A percentile compares a stretch with the other conserved stretches of the same genome.
Conservation (phyloP, 2,329 filamentous ascomycete species). For the Diaporthe eres region DNA sequence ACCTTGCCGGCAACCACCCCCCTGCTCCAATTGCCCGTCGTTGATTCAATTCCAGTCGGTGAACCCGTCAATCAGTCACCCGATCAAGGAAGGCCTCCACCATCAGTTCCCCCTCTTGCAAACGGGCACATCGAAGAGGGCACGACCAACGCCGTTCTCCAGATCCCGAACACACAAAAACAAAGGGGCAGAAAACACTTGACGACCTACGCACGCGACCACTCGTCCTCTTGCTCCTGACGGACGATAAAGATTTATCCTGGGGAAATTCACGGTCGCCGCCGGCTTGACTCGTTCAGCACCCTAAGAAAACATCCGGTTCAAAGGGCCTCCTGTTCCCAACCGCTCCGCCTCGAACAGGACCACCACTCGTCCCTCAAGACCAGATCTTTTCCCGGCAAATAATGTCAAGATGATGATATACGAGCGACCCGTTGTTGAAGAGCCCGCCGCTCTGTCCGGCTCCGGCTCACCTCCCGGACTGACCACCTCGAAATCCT, state of each 20-base stretch:
- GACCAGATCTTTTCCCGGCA: background rate
- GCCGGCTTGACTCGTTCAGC: slow-evolving; percentile 8
- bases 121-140: background rate
- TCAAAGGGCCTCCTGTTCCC: background rate
- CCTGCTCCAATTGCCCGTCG: slow-evolving; percentile 14
- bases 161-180: background rate
- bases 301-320: background rate
- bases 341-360: background rate
- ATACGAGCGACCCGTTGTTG: slow-evolving; percentile 53
- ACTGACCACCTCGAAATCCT: slow-evolving; percentile 87
- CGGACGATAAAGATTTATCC: background rate
- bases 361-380: background rate
- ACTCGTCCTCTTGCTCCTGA: slow-evolving; percentile 11
- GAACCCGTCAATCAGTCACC: slow-evolving; percentile 4
- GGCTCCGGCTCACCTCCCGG: slow-evolving; percentile 80
- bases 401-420: slow-evolving; percentile 55
- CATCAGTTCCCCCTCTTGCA: slow-evolving; percentile 40
- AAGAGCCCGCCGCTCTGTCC: slow-evolving; percentile 55
- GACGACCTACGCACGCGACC: slow-evolving; percentile 9
- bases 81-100: slow-evolving; percentile 21
- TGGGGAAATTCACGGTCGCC: background rate
- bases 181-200: background rate
- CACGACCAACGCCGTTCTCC: background rate
- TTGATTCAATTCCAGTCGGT: slow-evolving; percentile 23
- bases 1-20: slow-evolving; percentile 14